A percentile compares a stretch with the other conserved stretches of the same genome.
Conservation (phyloP, 2,329 filamentous ascomycete species). For the Neopestalotiopsis rosae region DNA sequence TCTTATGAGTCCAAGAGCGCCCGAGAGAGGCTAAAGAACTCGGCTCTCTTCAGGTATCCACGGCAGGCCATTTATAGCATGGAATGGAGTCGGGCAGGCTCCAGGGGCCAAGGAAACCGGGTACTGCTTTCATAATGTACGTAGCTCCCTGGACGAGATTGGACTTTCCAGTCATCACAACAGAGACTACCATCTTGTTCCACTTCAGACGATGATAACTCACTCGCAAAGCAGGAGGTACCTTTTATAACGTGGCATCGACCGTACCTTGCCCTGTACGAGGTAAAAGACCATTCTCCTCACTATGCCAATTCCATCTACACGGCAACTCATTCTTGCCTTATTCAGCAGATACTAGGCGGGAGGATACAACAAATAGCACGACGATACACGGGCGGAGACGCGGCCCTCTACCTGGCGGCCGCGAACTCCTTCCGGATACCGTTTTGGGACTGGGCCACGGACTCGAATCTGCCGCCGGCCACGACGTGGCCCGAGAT, state of each 20-base stretch:
- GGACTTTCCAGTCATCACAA: too few species aligned
- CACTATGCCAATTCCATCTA: slow-evolving; percentile 16
- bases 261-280: slow-evolving; percentile 58
- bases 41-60: slow-evolving; percentile 29
- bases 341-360: slow-evolving; percentile 55
- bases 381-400: slow-evolving; percentile 42
- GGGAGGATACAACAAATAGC: slow-evolving; percentile 52
- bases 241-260: slow-evolving; percentile 62
- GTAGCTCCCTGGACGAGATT: background rate
- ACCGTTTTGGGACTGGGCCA: slow-evolving; percentile 63
- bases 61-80: slow-evolving; percentile 46
- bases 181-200: background rate
- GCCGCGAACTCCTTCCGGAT: slow-evolving; percentile 53
- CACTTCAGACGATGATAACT: slow-evolving; percentile 1
- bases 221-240: slow-evolving; percentile 43
- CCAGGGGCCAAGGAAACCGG: slow-evolving; percentile 29
- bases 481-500: slow-evolving; percentile 42
- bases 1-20: too few species aligned
- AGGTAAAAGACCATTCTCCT: slow-evolving; percentile 43
- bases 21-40: too few species aligned
- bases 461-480: slow-evolving; percentile 46
- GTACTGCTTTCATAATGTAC: slow-evolving; percentile 45
- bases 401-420: slow-evolving; percentile 43
- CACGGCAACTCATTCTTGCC: background rate
- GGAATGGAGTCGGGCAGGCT: slow-evolving; percentile 43